phyloP scores from a whole-genome alignment of 2,329 filamentous ascomycete genomes.

The Microdochium paspali region DNA sequence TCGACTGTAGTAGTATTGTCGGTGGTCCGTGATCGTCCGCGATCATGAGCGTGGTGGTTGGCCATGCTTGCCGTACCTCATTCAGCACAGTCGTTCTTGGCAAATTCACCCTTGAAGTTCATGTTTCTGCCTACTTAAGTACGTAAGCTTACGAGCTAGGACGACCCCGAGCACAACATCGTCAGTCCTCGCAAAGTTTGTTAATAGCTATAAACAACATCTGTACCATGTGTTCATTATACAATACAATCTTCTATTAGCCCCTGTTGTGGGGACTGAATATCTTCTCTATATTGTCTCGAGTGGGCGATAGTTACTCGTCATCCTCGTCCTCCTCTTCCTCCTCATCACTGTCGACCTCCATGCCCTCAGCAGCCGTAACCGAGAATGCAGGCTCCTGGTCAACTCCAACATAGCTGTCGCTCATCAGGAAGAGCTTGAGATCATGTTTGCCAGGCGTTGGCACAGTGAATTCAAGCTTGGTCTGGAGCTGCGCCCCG shows the following conservation, averaged over 20 bases:
- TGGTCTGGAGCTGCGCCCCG: slow-evolving; percentile 64
- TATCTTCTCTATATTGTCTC: not conserved
- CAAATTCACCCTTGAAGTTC: no score
- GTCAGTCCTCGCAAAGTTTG: no score
- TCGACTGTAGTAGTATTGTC: no score
- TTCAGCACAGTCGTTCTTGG: no score
- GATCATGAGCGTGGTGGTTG: no score
- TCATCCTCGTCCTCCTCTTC: slow-evolving; percentile 62
- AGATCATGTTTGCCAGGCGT: slow-evolving; percentile 76
- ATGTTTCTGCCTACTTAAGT: no score
- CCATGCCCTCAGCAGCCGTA: slow-evolving; percentile 83
- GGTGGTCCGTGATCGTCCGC: no score
- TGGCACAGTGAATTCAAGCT: slow-evolving; percentile 82
- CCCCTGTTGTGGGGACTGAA: not conserved
- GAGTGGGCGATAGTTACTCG: slow-evolving; percentile 9
- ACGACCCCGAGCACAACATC: no score
- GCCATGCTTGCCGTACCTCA: no score
- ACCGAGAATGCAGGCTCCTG: slow-evolving; percentile 88
- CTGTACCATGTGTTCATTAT: no score
- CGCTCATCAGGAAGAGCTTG: slow-evolving; percentile 92
- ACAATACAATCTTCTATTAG: not conserved
- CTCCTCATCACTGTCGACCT: slow-evolving; percentile 83
- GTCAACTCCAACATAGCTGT: slow-evolving; percentile 94
- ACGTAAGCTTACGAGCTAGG: no score
- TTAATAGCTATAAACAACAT: no score